Base-by-base conservation (phyloP, 2,329 filamentous ascomycete species). In the Stylonectria norvegica region DNA sequence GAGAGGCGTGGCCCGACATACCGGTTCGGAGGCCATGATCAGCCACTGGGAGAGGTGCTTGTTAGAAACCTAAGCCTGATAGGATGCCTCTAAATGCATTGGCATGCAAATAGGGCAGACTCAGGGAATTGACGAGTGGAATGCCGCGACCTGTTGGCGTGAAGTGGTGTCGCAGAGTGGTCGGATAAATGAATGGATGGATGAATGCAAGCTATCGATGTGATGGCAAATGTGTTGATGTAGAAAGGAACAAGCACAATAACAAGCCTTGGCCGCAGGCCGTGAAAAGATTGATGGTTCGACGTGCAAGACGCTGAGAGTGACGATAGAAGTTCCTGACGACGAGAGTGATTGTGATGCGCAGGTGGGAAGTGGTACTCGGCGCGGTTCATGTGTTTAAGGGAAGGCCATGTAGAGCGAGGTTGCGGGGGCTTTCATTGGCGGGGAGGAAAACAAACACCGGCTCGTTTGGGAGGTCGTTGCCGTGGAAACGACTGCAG, bases 1-100 rank as follows among this genome's bases (percentile, higher is more conserved):
- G 34, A 47, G 43, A 40, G 32, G 47, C 41, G 38, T 44, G 42
- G 45, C 43, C 37, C 40, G 46, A 45, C 63, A 61, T 66, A 66
- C 63, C 61, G 61, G 56, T 56, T 66, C 61, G 42, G 63, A 61
- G 50, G 60, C 61, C 63, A 66, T 66, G 51, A 47, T 59, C 57
- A 48, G 50, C 42, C 46, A 40, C 43, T 43, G 50, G 45, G 49
- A 41, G 41, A 49, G 40, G 47, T 45, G 50, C 41, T 37, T 45
- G 38, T 45, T 38, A 38, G 45, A 37, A 38, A 41, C 45, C 35
- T 57, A 56, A 38, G 35, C 47, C 43, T 39, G 47, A 36, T 38
- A 38, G 39, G 52, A 56, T 54, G 55, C 53, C 57, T 56, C 58
- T 48, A 54, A 48, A 61, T 52, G 57, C 58, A 63, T 63, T 52